Base-by-base conservation (phyloP, 116 monocot species). In the Trichopus zeylanicus region DNA sequence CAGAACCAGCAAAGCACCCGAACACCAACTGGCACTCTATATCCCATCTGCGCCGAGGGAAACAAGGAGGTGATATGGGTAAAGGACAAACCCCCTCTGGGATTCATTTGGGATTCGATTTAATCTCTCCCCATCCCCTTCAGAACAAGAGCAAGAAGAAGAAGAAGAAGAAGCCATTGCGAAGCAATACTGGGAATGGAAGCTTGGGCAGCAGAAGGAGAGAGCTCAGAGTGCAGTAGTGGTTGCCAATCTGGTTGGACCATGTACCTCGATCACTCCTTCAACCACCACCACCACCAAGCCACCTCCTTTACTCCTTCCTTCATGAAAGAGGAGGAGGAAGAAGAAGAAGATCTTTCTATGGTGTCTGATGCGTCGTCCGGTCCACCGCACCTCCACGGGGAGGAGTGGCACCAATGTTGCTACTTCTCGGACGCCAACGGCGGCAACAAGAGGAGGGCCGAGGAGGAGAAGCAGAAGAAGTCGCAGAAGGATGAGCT, bases 311-410 rank as follows among this genome's bases (percentile, higher is more conserved):
- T n/a, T n/a, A n/a, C n/a, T 42, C 52, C 62, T 38, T 64, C 64
- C 26, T 49, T 39, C 29, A 26, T 35, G 21, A 3, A 35, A 0
- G 55, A 74, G 7, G 73, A 68, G 56, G 76, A 73, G 26, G 78
- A 81, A 1, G 79, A 76, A 16, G 85, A 81, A 48, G 98, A 91
- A 39, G 84, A 82, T 61, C 71, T 81, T 4, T 91, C 91, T 3
- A 91, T 91, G 91, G 75, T 91, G 63, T 91, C 91, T 46, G 98
- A 91, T 74, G 91, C 98, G 51, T 95, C 95, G 1, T 89, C 90
- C 38, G 87, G 87, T 7, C 95, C 95, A 19, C 95, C 81, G 26
- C 78, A 81, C 30, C 56, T 73, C 62, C 78, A 53, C 29, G 81
- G 64, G 1, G 73, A 70, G 21, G 75, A 75, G 9, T 54, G 62